Evolutionary conservation across 257 asterid species (phyloP).

Genomic region (Phtheirospermum japonicum): DNA sequence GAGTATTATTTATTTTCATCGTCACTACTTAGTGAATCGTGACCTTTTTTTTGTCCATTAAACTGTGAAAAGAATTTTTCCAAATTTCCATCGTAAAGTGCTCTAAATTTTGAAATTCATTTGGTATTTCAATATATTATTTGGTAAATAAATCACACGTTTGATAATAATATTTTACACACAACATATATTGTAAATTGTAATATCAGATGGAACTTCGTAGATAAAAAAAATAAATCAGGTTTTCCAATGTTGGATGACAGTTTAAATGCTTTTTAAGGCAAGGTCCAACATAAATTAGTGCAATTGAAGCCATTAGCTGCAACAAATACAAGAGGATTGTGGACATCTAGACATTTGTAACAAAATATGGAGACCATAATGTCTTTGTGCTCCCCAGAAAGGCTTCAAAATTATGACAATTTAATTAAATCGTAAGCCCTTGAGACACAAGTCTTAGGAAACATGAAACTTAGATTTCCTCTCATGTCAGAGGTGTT

Average conservation of each 20-base stretch:
- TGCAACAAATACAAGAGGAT: background rate
- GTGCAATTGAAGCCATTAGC: too few relatives aligned
- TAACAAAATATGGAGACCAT: background rate
- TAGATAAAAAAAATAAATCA: too few relatives aligned
- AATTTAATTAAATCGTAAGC: background rate
- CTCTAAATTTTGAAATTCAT: too few relatives aligned
- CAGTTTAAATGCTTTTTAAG: background rate
- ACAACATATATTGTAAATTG: too few relatives aligned
- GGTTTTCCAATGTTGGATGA: too few relatives aligned
- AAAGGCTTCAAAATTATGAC: background rate
- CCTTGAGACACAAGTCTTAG: conserved; percentile 8
- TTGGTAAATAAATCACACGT: too few relatives aligned
- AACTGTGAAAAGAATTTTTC: background rate
- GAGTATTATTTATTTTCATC: background rate
- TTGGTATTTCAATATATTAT: too few relatives aligned
- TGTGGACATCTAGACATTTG: background rate
- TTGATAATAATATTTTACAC: too few relatives aligned
- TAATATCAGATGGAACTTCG: too few relatives aligned
- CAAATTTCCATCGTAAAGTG: too few relatives aligned
- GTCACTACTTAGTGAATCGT: conserved; percentile 12
- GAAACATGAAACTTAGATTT: background rate
- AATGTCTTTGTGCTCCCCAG: conserved; percentile 8
- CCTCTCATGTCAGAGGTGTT: background rate
- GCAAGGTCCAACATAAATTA: background rate
- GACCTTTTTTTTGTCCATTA: background rate